Conservation (phyloP, 1,284 basidiomycete species). For the Cryptococcus amylolentus region DNA sequence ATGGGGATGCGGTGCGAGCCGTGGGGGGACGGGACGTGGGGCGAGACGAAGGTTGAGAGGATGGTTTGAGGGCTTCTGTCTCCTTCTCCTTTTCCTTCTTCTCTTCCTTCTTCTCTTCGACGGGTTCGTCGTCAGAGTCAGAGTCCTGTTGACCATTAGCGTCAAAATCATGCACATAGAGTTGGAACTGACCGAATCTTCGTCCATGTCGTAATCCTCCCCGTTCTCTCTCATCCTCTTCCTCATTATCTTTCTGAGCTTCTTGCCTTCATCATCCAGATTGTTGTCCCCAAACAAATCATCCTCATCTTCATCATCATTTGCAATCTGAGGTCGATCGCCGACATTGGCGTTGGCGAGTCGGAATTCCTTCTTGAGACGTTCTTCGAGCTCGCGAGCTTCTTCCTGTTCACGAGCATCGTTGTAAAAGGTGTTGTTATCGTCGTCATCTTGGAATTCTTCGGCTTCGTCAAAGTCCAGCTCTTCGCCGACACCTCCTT, state of each 20-base stretch:
- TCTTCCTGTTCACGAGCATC: slow-evolving; percentile 44
- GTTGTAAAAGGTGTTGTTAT: slow-evolving; percentile 43
- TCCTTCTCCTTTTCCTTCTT: slow-evolving; percentile 12
- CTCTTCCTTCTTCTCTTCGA: slow-evolving; percentile 20
- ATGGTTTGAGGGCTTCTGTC: slow-evolving; percentile 3
- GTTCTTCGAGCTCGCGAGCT: slow-evolving; percentile 39
- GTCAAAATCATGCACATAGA: not conserved
- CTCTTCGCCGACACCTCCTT: slow-evolving; percentile 44
- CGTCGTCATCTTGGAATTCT: slow-evolving; percentile 48
- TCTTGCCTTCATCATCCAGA: slow-evolving; percentile 36
- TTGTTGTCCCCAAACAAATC: slow-evolving; percentile 33
- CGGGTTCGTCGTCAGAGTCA: slow-evolving; percentile 16
- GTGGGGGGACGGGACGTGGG: slow-evolving; percentile 24
- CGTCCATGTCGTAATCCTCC: slow-evolving; percentile 21
- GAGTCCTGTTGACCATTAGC: slow-evolving; percentile 9
- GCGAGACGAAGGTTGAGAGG: slow-evolving; percentile 22
- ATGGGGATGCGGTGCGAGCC: slow-evolving; percentile 24
- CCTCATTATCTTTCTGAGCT: slow-evolving; percentile 34
- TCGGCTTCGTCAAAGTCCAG: slow-evolving; percentile 45
- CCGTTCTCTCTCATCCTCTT: slow-evolving; percentile 27
- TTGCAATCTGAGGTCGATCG: slow-evolving; percentile 40
- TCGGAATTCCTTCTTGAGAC: slow-evolving; percentile 38
- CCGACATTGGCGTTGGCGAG: slow-evolving; percentile 27
- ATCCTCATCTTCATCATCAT: slow-evolving; percentile 32
- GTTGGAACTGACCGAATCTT: slow-evolving; percentile 17